Conservation (phyloP, 495 filamentous ascomycete genomes). For the Penicillium verhagenii region DNA sequence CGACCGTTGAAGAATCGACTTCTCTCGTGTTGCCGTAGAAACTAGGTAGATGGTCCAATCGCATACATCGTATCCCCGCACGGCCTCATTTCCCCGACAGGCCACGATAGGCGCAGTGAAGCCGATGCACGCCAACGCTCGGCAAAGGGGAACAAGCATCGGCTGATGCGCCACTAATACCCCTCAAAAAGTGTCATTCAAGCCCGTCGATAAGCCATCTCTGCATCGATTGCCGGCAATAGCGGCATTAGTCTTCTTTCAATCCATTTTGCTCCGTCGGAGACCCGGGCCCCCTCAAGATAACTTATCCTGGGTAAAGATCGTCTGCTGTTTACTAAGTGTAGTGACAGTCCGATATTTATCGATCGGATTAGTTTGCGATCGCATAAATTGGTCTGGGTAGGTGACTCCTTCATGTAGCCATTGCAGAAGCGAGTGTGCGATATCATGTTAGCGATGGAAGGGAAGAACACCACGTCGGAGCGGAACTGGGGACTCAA, state of each 20-base stretch:
- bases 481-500: too few relatives aligned
- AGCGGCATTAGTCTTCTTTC: background rate
- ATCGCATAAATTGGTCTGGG: too few relatives aligned
- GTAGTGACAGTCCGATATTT: background rate
- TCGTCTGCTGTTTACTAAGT: background rate
- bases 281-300: background rate
- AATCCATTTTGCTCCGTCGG: background rate
- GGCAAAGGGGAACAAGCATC: constrained; percentile 1
- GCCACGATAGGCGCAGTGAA: background rate
- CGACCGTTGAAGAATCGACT: background rate
- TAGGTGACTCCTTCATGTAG: too few relatives aligned
- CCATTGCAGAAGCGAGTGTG: too few relatives aligned
- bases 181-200: background rate
- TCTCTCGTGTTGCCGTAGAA: background rate
- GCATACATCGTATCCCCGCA: background rate
- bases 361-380: background rate
- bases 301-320: background rate
- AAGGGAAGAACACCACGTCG: too few relatives aligned
- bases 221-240: background rate
- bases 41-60: background rate
- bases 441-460: too few relatives aligned
- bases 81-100: too few relatives aligned
- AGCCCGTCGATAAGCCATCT: background rate
- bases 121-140: background rate
- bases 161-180: constrained; percentile 1